Conservation (phyloP, 345 rosid species). For the Cardamine chenopodiifolia region DNA sequence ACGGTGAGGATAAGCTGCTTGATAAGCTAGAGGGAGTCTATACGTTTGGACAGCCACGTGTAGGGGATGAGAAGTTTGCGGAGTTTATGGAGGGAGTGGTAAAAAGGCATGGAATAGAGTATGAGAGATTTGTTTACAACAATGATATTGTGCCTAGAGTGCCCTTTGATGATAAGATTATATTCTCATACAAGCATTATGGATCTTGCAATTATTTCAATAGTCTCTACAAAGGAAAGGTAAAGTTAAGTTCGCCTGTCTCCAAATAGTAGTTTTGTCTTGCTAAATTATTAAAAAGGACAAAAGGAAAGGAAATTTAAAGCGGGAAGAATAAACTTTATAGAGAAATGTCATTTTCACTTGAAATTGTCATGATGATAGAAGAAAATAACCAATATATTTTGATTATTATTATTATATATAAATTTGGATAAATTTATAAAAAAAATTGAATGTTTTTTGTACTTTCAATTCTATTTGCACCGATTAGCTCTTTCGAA, state of each 20-base stretch:
- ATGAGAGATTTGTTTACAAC: constrained; percentile 62
- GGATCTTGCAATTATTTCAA: constrained; percentile 64
- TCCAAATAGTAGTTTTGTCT: not conserved
- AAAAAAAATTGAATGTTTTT: too few species aligned
- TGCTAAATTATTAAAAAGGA: not conserved
- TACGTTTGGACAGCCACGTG: constrained; percentile 77
- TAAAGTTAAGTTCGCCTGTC: not conserved
- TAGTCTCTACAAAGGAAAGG: constrained; percentile 61
- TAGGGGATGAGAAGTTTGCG: constrained; percentile 59
- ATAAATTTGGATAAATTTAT: too few species aligned
- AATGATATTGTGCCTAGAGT: constrained; percentile 64
- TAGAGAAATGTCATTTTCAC: not conserved
- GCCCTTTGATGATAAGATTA: constrained; percentile 53
- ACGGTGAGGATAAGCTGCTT: constrained; percentile 49
- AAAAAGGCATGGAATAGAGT: constrained; percentile 40
- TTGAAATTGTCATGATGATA: not conserved
- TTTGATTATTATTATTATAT: too few species aligned
- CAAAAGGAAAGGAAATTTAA: not conserved
- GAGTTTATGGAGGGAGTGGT: constrained; percentile 51
- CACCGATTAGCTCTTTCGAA: too few species aligned
- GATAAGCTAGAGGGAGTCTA: constrained; percentile 64
- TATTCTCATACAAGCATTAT: constrained; percentile 60
- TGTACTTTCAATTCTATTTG: too few species aligned
- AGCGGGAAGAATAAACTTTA: not conserved
- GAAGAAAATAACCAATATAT: not conserved